These are phyloP conservation scores for Bruguiera parviflora DNA, from an alignment of 345 rosid genomes.

Conservation along the genomic window DNA sequence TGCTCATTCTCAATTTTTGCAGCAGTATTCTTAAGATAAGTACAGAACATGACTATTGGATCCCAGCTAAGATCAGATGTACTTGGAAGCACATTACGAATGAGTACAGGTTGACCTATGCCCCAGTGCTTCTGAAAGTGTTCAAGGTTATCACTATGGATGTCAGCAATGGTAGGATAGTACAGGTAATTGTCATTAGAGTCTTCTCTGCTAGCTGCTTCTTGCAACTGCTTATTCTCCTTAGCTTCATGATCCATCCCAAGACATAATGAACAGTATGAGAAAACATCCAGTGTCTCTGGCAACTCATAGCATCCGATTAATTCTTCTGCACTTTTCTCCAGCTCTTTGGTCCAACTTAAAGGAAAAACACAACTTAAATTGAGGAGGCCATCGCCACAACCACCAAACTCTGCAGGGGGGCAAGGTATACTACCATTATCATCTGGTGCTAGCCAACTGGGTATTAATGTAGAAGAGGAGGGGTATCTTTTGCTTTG, in stretches of 20 bases:
- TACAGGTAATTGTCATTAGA: constrained; percentile 64
- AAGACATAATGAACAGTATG: constrained; percentile 62
- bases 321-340: constrained; percentile 76
- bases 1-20: constrained; percentile 38
- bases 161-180: constrained; percentile 50
- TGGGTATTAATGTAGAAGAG: constrained; percentile 29
- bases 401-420: constrained; percentile 55
- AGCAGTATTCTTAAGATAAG: constrained; percentile 60
- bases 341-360: constrained; percentile 68
- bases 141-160: constrained; percentile 62
- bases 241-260: constrained; percentile 42
- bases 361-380: constrained; percentile 51
- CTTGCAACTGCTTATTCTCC: constrained; percentile 50
- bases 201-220: constrained; percentile 61
- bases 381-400: constrained; percentile 50
- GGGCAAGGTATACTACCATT: constrained; percentile 47
- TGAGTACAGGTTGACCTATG: constrained; percentile 83
- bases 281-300: constrained; percentile 54
- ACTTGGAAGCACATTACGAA: constrained; percentile 60
- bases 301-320: constrained; percentile 86
- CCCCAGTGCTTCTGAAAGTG: constrained; percentile 97
- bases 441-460: constrained; percentile 30
- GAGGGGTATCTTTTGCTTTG: constrained; percentile 14
- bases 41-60: constrained; percentile 78
- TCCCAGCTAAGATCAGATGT: constrained; percentile 70